Base-by-base conservation (phyloP, 1,284 basidiomycete genomes). In the Earliella scabrosa region DNA sequence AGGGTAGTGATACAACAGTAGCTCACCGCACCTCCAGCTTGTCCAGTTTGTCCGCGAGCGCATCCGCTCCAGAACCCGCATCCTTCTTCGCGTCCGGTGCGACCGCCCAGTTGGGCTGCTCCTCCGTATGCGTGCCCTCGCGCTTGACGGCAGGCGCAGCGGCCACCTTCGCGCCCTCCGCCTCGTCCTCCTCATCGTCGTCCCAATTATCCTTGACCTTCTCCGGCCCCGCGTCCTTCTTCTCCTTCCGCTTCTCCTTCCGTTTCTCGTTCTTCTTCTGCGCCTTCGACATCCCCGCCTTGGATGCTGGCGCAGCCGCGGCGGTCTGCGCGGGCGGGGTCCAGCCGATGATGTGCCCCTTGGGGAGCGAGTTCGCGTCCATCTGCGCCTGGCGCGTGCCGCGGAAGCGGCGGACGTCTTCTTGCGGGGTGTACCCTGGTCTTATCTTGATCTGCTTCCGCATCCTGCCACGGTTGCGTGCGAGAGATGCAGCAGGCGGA, bases 371-470 rank as follows among this genome's bases (percentile, higher is more conserved):
- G 61, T 72, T 80, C 24, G 78, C 70, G 56, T 94, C 92, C 73
- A 86, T 81, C 65, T 88, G 85, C 45, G 82, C 76, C 71, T 93
- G 90, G 34, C 86, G 84, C 43, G 86, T 81, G 21, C 90, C 85
- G 44, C 93, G 84, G 73, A 96, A 98, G 36, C 87, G 86, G 31
- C 82, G 80, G 13, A 97, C 83, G 75, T 98, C 96, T 73, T 98
- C 96, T 71, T 94, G 92, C 0, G 96, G 96, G 1, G 94, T 97
- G 74, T 88, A 98, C 1, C 96, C 96, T 0, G 95, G 95, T 31
- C 95, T 83, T 63, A 98, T 89, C 76, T 90, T 96, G 59, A 92
- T 78, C 71, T 97, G 86, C 73, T 96, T 97, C 54, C 96, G 88
- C 21, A 93, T 73, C 44, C 95, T 97, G 70, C 14, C 18, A 18